A percentile compares a stretch with the other conserved stretches of the same genome.
Evolutionary conservation across 73 alveolate species (phyloP).

Genomic region (Paramecium bursaria): DNA sequence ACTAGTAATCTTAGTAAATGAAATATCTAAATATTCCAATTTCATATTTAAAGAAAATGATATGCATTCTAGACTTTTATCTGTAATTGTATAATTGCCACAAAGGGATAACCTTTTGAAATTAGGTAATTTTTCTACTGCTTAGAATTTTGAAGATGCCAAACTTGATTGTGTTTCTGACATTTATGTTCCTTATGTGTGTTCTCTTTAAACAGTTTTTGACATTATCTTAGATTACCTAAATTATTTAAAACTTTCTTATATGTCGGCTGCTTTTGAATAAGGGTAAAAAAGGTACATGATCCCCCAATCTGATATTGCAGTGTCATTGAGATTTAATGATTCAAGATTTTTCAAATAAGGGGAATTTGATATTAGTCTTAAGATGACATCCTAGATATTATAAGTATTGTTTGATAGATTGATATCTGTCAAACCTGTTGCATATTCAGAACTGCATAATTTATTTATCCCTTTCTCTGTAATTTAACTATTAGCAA

Average conservation of each 20-base stretch:
- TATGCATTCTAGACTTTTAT: slow-evolving; percentile 30
- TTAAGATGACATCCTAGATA: slow-evolving; percentile 1
- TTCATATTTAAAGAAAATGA: slow-evolving; percentile 13
- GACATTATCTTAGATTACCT: not conserved
- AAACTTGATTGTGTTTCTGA: slow-evolving; percentile 1
- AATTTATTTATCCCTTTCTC: slow-evolving; percentile 33
- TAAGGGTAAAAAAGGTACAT: slow-evolving; percentile 27
- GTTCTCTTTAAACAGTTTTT: slow-evolving; percentile 2
- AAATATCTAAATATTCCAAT: slow-evolving; percentile 9
- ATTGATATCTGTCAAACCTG: slow-evolving; percentile 19
- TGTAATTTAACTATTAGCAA: slow-evolving; percentile 9
- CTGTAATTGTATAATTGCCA: not conserved
- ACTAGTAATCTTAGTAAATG: slow-evolving; percentile 37
- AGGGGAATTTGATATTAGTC: slow-evolving; percentile 6
- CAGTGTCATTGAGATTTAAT: slow-evolving; percentile 15
- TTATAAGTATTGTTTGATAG: slow-evolving; percentile 42
- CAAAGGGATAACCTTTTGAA: slow-evolving; percentile 27
- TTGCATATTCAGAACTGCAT: not conserved
- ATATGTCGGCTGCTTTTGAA: not conserved
- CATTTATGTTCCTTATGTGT: no score
- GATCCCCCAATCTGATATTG: slow-evolving; percentile 25
- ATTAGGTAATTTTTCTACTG: not conserved
- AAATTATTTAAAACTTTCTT: not conserved
- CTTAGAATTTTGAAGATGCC: not conserved
- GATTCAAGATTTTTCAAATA: slow-evolving; percentile 6